Conservation (phyloP, 2,329 filamentous ascomycete species). For the Diplodia corticola region DNA sequence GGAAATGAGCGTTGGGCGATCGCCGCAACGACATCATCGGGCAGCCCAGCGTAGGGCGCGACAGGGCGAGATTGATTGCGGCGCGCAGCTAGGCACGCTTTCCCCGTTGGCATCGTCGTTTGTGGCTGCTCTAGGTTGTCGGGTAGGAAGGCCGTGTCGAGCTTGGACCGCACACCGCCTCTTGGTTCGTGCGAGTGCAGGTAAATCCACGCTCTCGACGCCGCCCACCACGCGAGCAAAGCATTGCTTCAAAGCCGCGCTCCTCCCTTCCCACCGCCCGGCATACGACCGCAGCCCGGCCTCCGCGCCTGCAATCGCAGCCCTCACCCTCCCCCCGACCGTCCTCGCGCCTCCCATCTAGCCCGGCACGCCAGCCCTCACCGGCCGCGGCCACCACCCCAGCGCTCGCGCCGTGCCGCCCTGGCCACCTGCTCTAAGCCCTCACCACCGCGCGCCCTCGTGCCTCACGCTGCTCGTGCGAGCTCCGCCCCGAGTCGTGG, state of each 20-base stretch:
- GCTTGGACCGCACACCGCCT: conserved; percentile 16
- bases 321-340: neutral
- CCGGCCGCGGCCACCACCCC: conserved; percentile 3
- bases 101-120: conserved; percentile 10
- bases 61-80: neutral
- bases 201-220: conserved; percentile 10
- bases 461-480: conserved; percentile 14
- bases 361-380: neutral
- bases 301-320: neutral
- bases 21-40: conserved; percentile 6
- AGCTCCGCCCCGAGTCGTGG: conserved; percentile 19
- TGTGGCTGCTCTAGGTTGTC: conserved; percentile 20
- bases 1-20: conserved; percentile 16
- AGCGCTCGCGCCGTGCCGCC: conserved; percentile 7
- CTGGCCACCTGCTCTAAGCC: conserved; percentile 3
- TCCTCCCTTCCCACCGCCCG: neutral
- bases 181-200: conserved; percentile 15
- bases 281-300: conserved; percentile 1
- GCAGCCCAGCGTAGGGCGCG: neutral
- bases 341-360: neutral
- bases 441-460: conserved; percentile 10
- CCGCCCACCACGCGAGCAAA: conserved; percentile 18
- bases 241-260: conserved; percentile 7
- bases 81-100: neutral
- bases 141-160: conserved; percentile 18